phyloP scores from a whole-genome alignment of 169 alveolate genomes.

The Plasmodium adleri region DNA sequence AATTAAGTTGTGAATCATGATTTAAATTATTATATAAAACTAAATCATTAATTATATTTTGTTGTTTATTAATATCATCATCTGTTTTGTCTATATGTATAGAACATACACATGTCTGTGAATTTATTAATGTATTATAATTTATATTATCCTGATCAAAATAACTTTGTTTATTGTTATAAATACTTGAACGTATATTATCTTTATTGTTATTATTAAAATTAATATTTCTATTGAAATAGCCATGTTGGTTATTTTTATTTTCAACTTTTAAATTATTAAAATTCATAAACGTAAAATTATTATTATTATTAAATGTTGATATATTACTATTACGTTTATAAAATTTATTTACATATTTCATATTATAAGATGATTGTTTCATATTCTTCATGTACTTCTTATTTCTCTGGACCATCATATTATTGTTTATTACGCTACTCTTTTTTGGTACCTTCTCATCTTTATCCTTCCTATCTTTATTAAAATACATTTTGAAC shows the following conservation, averaged over 20 bases:
- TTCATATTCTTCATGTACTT: slow-evolving; percentile 50
- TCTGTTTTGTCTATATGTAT: slow-evolving; percentile 75
- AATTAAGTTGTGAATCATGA: not conserved
- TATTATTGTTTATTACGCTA: slow-evolving; percentile 11
- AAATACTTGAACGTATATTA: not conserved
- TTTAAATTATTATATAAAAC: not conserved
- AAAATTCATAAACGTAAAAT: slow-evolving; percentile 7
- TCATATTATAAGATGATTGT: slow-evolving; percentile 40
- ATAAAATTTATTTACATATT: slow-evolving; percentile 53
- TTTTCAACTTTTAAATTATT: slow-evolving; percentile 34
- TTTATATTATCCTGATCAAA: slow-evolving; percentile 67
- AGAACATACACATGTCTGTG: slow-evolving; percentile 61
- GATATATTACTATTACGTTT: slow-evolving; percentile 29
- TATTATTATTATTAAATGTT: slow-evolving; percentile 18
- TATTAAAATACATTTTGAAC: slow-evolving; percentile 35
- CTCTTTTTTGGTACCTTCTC: slow-evolving; percentile 37
- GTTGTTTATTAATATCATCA: slow-evolving; percentile 58
- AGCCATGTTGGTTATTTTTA: slow-evolving; percentile 8
- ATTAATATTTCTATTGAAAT: slow-evolving; percentile 12
- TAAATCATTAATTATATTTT: not conserved
- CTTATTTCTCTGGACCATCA: slow-evolving; percentile 34
- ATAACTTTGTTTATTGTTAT: slow-evolving; percentile 35
- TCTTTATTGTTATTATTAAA: slow-evolving; percentile 26
- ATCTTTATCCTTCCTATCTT: slow-evolving; percentile 44
- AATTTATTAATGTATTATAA: slow-evolving; percentile 51